Percentiles rank a stretch among this genome's conserved stretches.
Conservation (phyloP, 208 protist genomes). For the Tritrichomonas musculus region DNA sequence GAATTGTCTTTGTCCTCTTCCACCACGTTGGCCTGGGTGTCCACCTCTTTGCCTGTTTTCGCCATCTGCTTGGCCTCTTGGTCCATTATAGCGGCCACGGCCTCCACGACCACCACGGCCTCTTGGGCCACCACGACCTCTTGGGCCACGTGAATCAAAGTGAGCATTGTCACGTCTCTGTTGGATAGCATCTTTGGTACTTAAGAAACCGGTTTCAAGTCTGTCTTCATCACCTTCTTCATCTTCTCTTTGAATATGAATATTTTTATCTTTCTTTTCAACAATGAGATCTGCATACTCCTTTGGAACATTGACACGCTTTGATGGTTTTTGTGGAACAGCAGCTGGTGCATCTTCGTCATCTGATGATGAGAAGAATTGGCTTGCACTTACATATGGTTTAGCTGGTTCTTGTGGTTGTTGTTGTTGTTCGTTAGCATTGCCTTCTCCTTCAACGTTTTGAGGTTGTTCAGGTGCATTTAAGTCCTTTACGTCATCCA, state of each 20-base stretch:
- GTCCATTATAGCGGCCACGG: no score
- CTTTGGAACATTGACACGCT: neutral
- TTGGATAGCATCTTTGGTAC: neutral
- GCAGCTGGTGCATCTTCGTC: neutral
- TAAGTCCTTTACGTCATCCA: neutral
- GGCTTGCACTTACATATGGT: neutral
- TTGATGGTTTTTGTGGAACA: neutral
- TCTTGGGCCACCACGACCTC: no score
- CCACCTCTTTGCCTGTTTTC: no score
- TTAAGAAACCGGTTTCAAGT: neutral
- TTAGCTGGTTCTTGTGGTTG: no score
- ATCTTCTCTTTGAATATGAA: neutral
- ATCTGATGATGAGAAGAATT: neutral
- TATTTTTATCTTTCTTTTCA: neutral
- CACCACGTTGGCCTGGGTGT: no score
- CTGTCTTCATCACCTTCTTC: neutral
- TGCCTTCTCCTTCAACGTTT: no score
- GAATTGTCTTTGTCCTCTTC: no score
- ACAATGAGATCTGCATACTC: neutral
- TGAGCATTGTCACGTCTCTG: neutral
- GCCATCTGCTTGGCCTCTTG: no score
- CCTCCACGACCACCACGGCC: no score
- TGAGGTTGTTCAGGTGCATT: neutral
- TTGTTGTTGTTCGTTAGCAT: neutral
- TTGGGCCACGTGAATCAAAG: no score